Percentiles rank a stretch among this genome's conserved stretches.
phyloP scores from a whole-genome alignment of 2,329 filamentous ascomycete species.

The Ceratocystis colombiana region DNA sequence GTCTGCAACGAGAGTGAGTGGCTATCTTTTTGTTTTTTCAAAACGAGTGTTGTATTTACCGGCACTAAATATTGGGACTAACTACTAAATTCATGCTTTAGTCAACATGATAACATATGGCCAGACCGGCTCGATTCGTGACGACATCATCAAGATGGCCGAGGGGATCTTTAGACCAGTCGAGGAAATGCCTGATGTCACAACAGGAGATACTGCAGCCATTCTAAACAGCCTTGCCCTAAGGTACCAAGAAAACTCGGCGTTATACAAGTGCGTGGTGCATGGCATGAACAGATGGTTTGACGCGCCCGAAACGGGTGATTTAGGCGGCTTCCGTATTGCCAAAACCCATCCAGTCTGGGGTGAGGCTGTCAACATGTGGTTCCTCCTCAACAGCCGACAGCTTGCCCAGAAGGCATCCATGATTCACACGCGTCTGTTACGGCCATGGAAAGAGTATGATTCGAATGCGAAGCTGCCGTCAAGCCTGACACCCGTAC shows the following conservation, averaged over 20 bases:
- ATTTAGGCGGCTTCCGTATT: background rate
- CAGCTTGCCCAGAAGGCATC: background rate
- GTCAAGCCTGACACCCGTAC: background rate
- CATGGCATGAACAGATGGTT: conserved; percentile 14
- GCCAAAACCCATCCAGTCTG: background rate
- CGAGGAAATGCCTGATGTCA: background rate
- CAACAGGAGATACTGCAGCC: background rate
- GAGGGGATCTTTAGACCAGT: background rate
- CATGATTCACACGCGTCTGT: background rate
- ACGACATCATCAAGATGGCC: conserved; percentile 14
- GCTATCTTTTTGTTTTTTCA: background rate
- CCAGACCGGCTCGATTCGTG: conserved; percentile 2
- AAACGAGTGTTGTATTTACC: too few species aligned
- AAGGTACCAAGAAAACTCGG: conserved; percentile 12
- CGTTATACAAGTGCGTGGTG: conserved; percentile 4
- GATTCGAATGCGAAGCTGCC: conserved; percentile 7
- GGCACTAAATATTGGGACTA: too few species aligned
- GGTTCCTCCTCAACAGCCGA: conserved; percentile 10
- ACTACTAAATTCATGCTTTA: background rate
- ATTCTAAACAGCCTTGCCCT: conserved; percentile 9
- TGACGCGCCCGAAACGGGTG: background rate
- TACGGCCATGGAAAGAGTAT: conserved; percentile 4
- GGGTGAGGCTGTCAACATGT: conserved; percentile 9
- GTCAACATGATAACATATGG: conserved; percentile 5
- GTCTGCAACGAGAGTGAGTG: conserved; percentile 12